These are phyloP conservation scores for Saprolegnia diclina DNA, from an alignment of 352 stramenopile species.

Conservation along the genomic window DNA sequence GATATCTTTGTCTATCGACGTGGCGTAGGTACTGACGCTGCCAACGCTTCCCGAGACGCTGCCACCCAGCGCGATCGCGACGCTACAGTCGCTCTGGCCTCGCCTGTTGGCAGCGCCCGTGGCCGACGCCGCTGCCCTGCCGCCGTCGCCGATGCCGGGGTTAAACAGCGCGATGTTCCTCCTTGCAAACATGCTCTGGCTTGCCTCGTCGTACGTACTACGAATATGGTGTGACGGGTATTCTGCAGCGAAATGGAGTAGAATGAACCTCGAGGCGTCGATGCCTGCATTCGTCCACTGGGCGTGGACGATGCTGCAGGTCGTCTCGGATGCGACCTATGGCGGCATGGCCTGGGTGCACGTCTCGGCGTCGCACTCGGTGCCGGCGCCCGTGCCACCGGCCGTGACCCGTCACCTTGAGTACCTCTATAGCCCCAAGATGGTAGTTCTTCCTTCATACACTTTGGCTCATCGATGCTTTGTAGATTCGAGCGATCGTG, in stretches of 20 bases:
- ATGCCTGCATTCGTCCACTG: slow-evolving; percentile 39
- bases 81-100: slow-evolving; percentile 30
- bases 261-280: slow-evolving; percentile 30
- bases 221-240: slow-evolving; percentile 30
- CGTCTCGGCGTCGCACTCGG: slow-evolving; percentile 57
- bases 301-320: slow-evolving; percentile 43
- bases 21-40: slow-evolving; percentile 41
- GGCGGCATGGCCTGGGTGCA: slow-evolving; percentile 58
- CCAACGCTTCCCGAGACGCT: slow-evolving; percentile 40
- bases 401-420: slow-evolving; percentile 48
- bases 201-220: slow-evolving; percentile 34
- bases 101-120: slow-evolving; percentile 35
- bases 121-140: slow-evolving; percentile 33
- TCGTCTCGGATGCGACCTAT: slow-evolving; percentile 48
- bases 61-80: slow-evolving; percentile 25
- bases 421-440: neutral
- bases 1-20: too few species aligned
- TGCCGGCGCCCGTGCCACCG: slow-evolving; percentile 54
- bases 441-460: neutral
- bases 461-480: slow-evolving; percentile 38
- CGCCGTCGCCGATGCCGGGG: slow-evolving; percentile 36
- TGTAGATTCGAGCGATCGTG: slow-evolving; percentile 45
- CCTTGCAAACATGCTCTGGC: slow-evolving; percentile 54
- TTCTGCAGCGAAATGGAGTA: slow-evolving; percentile 27
- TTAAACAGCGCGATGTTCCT: slow-evolving; percentile 56